Evolutionary conservation across 495 filamentous ascomycete species (phyloP).

Genomic region (Elaphomyces granulatus): DNA sequence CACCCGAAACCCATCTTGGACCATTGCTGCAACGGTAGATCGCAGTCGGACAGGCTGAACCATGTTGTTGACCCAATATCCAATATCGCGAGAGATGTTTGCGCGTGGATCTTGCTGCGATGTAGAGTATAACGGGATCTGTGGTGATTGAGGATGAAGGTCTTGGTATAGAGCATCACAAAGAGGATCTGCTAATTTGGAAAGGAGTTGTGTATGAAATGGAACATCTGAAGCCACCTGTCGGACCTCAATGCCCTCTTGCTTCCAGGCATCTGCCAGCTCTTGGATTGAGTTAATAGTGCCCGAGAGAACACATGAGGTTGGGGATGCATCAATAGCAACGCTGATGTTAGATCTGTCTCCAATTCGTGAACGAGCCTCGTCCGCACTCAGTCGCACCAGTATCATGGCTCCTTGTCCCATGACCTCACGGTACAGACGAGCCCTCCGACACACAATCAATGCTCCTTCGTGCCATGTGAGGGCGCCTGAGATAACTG

Average conservation of each 20-base stretch:
- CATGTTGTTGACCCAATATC: slow-evolving; percentile 21
- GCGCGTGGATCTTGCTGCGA: too few relatives aligned
- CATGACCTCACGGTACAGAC: too few relatives aligned
- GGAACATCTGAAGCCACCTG: slow-evolving; percentile 13
- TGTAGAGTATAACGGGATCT: too few relatives aligned
- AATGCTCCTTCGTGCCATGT: too few relatives aligned
- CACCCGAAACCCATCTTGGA: too few relatives aligned
- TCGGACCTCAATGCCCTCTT: slow-evolving; percentile 8
- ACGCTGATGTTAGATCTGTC: slow-evolving; percentile 13
- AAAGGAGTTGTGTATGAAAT: slow-evolving; percentile 19
- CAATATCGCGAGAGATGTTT: neutral
- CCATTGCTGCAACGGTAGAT: too few relatives aligned
- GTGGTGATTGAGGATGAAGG: slow-evolving; percentile 13
- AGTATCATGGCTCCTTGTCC: too few relatives aligned
- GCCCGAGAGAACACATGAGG: slow-evolving; percentile 21
- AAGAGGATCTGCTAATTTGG: slow-evolving; percentile 12
- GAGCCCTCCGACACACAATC: too few relatives aligned
- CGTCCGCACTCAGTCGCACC: too few relatives aligned
- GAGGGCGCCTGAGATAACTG: slow-evolving; percentile 21
- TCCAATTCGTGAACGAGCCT: too few relatives aligned
- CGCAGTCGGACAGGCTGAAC: slow-evolving; percentile 2
- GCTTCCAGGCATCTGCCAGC: slow-evolving; percentile 5
- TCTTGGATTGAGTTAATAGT: slow-evolving; percentile 9
- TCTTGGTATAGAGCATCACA: slow-evolving; percentile 8
- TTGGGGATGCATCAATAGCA: slow-evolving; percentile 26